A percentile compares a stretch with the other conserved stretches of the same genome.
Evolutionary conservation across 805 yeast species (phyloP).

Genomic region (Nakazawaea ernobii): DNA sequence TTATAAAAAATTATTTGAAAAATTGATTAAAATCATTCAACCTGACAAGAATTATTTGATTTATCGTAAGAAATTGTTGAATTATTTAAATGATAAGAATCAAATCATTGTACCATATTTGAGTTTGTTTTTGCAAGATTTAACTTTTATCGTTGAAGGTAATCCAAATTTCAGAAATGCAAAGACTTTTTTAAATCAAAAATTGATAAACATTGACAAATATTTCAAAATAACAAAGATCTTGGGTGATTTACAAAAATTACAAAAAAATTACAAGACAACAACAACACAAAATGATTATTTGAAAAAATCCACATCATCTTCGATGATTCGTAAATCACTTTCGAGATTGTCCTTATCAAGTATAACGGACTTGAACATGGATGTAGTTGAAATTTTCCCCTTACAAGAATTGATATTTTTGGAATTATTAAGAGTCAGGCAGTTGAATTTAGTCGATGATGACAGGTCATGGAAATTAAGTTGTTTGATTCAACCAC

Average conservation of each 20-base stretch:
- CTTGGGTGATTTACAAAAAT: constrained; percentile 58
- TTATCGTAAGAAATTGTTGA: constrained; percentile 58
- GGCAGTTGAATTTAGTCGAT: constrained; percentile 52
- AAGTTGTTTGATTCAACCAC: constrained; percentile 56
- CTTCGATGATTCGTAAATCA: constrained; percentile 27
- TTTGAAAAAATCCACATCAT: constrained; percentile 25
- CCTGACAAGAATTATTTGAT: constrained; percentile 70
- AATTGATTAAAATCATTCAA: constrained; percentile 61
- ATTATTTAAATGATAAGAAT: constrained; percentile 39
- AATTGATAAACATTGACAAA: constrained; percentile 68
- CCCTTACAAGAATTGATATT: constrained; percentile 56
- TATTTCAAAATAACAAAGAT: constrained; percentile 61
- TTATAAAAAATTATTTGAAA: constrained; percentile 56
- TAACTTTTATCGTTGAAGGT: constrained; percentile 81
- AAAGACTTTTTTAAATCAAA: constrained; percentile 48
- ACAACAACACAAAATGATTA: constrained; percentile 18
- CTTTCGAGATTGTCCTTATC: constrained; percentile 8
- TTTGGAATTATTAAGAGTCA: constrained; percentile 65
- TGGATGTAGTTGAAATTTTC: constrained; percentile 25
- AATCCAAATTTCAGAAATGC: constrained; percentile 63
- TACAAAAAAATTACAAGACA: constrained; percentile 55
- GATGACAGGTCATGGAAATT: constrained; percentile 70
- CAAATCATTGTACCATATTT: constrained; percentile 74
- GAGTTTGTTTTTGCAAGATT: constrained; percentile 68
- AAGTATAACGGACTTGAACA: neutral